Base-by-base conservation (phyloP, 257 asterid species). In the Voacanga thouarsii region DNA sequence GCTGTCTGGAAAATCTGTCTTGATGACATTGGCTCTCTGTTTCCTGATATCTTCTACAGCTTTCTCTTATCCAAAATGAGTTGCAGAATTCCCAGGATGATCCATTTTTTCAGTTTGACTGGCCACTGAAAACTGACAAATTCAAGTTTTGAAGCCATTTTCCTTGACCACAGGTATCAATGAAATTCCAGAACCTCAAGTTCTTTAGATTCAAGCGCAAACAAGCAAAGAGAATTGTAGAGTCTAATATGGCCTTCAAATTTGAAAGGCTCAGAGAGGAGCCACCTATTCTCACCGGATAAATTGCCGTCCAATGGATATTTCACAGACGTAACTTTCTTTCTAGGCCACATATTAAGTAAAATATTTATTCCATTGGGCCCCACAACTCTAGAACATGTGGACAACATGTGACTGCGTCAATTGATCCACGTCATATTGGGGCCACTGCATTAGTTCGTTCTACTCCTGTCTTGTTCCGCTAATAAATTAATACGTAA, bases 251-350 rank as follows among this genome's bases (percentile, higher is more conserved):
- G 70, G n/a, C 23, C 30, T 28, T 65, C 5, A 68, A 72, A 24
- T 71, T 76, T 81, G 78, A 69, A 71, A 77, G 81, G 81, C 65
- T 77, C 4, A 53, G 5, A 49, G 41, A 76, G 69, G 44, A 49
- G 61, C 75, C 68, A 80, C 23, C 50, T 23, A 64, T 63, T 61
- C 60, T 21, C 65, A 55, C 61, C 61, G 5, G 24, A 55, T 55
- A 19, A 55, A 21, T 55, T 55, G 26, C 61, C 26, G 26, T 18
- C 61, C 55, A 43, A 15, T 0, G 47, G 63, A 65, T 50, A 49
- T 43, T 49, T 44, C 10, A 15, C 12, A n/a, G 1, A 45, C 53
- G 69, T 7, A 3, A 19, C 69, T 79, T 73, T 68, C 69, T 73
- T 64, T 65, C 74, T n/a, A 53, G 74, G 69, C 78, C 82, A 72